Evolutionary conservation across 1,284 basidiomycete genomes (phyloP).

Genomic region (Rhodotorula sp.): DNA sequence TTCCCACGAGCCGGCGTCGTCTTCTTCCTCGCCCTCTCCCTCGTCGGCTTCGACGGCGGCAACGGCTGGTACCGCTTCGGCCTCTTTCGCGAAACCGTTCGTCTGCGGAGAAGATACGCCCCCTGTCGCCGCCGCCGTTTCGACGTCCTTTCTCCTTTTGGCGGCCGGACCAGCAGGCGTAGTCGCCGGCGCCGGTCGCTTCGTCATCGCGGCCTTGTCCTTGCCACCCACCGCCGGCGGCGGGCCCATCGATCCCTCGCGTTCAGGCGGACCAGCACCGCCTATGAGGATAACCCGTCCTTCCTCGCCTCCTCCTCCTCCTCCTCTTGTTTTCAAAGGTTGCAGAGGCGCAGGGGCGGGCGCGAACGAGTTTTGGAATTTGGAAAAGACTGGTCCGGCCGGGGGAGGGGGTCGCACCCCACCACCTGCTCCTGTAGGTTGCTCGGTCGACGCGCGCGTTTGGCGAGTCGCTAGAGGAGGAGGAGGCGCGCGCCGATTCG

Average conservation of each 20-base stretch:
- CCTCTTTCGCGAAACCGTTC: conserved; percentile 20
- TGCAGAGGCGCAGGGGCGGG: background rate
- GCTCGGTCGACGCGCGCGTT: background rate
- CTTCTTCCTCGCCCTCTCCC: background rate
- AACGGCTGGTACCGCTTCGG: no score
- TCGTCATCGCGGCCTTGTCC: background rate
- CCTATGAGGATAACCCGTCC: background rate
- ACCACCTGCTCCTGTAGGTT: no score
- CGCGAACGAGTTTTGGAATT: conserved; percentile 29
- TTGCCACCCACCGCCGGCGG: conserved; percentile 9
- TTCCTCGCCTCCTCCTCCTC: background rate
- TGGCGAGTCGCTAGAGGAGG: background rate
- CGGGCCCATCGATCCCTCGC: conserved; percentile 31
- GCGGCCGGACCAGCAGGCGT: background rate
- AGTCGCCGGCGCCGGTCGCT: conserved; percentile 7
- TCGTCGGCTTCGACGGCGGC: background rate
- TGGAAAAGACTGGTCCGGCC: conserved; percentile 7
- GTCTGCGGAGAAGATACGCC: background rate
- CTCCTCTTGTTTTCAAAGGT: background rate
- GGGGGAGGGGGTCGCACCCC: background rate
- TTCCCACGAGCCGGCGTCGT: background rate
- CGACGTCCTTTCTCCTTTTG: background rate
- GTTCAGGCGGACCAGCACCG: background rate
- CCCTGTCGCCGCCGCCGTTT: background rate
- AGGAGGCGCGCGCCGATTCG: background rate